Base-by-base conservation (phyloP, 2,329 filamentous ascomycete species). In the Dothideomycetes sp. region DNA sequence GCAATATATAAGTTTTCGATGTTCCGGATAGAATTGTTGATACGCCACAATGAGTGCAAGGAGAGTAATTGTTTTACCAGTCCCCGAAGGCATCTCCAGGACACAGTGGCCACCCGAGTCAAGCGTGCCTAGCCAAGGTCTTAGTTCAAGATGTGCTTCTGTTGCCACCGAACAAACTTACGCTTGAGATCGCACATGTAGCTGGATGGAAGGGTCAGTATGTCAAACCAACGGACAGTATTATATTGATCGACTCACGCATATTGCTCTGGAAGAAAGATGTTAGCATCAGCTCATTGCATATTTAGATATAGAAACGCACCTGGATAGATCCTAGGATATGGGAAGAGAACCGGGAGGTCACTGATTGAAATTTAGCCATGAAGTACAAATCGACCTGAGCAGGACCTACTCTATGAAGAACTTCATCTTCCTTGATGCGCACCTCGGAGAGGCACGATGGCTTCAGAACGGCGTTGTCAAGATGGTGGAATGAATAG, bases 81-180 rank as follows among this genome's bases (percentile, higher is more conserved):
- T 98, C 32, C 91, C 91, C 44, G 91, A 98, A 62, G 91, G 91
- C 91, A 98, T 98, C 66, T 98, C 91, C 52, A 98, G 67, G 16
- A 98, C 89, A 60, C 88, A 95, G 64, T 98, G 87, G 45, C 91
- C 93, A 38, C 85, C 85, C 15, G 81, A 83, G 71, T 98, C 91
- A 54, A 98, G 80, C 15, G 91, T 96, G 61, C 69, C 64, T 67
- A 31, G 10, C 31, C 19, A 31, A 37, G 19, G 16, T 22, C 15
- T 41, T 31, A 34, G 24, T 31, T 30, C 4, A 35, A 18, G 24
- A 31, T 32, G 27, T 4, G 4, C 15, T 8, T 5, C 22, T 12
- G 14, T 12, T n/a, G 22, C 15, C 32, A 10, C 4, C 14, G 24
- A 14, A 18, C 16, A 11, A 19, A 24, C 55, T 45, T 52, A 65